These are phyloP conservation scores for Cocos nucifera DNA, from an alignment of 176 grass and related monocot genomes.

Conservation along the genomic window DNA sequence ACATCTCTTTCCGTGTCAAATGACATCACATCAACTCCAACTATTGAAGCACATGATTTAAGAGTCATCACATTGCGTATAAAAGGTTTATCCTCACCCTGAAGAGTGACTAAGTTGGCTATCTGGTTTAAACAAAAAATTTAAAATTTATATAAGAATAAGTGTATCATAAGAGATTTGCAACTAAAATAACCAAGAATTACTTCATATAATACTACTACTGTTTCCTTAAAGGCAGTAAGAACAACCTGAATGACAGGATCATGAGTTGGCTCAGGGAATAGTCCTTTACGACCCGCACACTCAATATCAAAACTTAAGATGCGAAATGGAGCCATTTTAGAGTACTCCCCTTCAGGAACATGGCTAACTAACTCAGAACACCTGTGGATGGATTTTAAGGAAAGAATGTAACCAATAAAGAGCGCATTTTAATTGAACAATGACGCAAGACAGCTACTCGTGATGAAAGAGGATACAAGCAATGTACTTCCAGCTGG, in stretches of 20 bases:
- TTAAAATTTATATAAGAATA: conserved; percentile 12
- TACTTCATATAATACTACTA: conserved; percentile 10
- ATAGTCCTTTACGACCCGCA: conserved; percentile 89
- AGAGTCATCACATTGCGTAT: conserved; percentile 92
- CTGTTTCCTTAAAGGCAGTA: conserved; percentile 10
- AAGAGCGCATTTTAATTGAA: conserved; percentile 11
- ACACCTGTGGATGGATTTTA: conserved; percentile 43
- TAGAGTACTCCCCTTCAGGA: conserved; percentile 78
- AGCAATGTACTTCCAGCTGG: conserved; percentile 73
- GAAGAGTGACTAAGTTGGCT: conserved; percentile 86
- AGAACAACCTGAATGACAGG: conserved; percentile 93
- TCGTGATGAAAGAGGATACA: conserved; percentile 56
- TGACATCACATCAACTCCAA: conserved; percentile 91
- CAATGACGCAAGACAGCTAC: conserved; percentile 6
- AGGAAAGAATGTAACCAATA: conserved; percentile 20
- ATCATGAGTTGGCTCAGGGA: conserved; percentile 97
- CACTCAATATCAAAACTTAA: conserved; percentile 99
- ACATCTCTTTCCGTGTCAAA: conserved; percentile 78
- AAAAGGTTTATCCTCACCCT: conserved; percentile 79
- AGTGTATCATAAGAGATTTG: too few relatives aligned
- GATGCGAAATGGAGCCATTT: conserved; percentile 92
- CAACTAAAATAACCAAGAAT: conserved; percentile 8
- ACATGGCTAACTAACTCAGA: conserved; percentile 80
- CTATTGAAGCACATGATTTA: conserved; percentile 89
- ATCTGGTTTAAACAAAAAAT: conserved; percentile 50